These are phyloP conservation scores for Oryza meridionalis DNA, from an alignment of 176 grass and related monocot genomes.

Conservation along the genomic window DNA sequence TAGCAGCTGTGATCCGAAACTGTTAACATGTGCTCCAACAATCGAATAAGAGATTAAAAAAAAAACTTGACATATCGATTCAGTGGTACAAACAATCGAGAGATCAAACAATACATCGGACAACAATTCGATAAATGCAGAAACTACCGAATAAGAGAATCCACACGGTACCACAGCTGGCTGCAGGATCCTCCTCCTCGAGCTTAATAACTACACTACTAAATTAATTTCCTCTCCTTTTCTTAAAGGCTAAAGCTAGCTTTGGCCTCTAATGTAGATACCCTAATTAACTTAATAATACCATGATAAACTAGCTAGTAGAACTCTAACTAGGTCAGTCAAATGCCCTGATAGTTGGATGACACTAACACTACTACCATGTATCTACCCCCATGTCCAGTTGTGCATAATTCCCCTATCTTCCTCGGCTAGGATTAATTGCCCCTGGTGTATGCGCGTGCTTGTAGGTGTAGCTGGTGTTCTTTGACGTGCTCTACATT, in stretches of 20 bases:
- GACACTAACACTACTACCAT: neutral
- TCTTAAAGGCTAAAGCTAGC: neutral
- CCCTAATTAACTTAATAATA: neutral
- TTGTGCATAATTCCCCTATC: neutral
- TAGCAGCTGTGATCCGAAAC: too few relatives aligned
- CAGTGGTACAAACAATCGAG: neutral
- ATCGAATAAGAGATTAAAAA: too few relatives aligned
- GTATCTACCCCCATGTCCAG: neutral
- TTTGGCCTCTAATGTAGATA: conserved; percentile 5
- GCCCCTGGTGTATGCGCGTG: too few relatives aligned
- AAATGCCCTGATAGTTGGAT: conserved; percentile 33
- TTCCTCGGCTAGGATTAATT: neutral
- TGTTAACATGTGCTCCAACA: too few relatives aligned
- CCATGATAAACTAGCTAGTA: neutral
- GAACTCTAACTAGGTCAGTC: neutral
- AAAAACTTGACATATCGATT: too few relatives aligned
- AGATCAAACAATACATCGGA: neutral
- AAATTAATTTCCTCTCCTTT: neutral
- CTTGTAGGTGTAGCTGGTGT: too few relatives aligned
- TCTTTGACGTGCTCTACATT: neutral
- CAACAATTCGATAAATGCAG: neutral
- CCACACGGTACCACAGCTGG: too few relatives aligned
- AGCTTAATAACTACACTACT: neutral
- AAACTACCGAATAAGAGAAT: neutral
- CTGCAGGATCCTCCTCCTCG: too few relatives aligned